phyloP scores from a whole-genome alignment of 106 monocot genomes.

The Acorus calamus region DNA sequence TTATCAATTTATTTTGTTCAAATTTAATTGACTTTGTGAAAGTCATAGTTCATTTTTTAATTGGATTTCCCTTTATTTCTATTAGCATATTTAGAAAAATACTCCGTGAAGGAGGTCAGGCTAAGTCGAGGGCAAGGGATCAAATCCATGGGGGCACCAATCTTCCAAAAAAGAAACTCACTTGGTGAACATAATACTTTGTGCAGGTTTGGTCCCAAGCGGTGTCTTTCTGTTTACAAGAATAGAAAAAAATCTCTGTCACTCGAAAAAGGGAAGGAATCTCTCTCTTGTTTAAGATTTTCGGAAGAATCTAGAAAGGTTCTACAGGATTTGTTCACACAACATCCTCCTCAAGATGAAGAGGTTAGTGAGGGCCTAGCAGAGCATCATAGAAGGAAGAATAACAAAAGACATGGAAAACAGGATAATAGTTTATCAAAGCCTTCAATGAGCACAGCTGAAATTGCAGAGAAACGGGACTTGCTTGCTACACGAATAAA shows the following conservation, averaged over 20 bases:
- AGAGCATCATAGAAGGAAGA: slow-evolving; percentile 11
- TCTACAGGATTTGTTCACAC: slow-evolving; percentile 52
- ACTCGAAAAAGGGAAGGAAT: slow-evolving; percentile 29
- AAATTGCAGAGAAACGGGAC: slow-evolving; percentile 53
- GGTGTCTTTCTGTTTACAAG: slow-evolving; percentile 67
- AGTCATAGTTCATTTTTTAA: too few species aligned
- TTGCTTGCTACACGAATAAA: slow-evolving; percentile 41
- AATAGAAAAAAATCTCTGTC: slow-evolving; percentile 29
- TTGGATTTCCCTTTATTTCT: too few species aligned
- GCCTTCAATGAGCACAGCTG: slow-evolving; percentile 47
- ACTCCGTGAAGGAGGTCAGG: too few species aligned
- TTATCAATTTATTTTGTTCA: too few species aligned
- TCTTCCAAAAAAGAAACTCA: background rate
- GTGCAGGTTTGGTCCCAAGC: slow-evolving; percentile 32
- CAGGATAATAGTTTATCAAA: slow-evolving; percentile 55
- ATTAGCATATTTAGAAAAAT: too few species aligned
- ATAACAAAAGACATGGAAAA: slow-evolving; percentile 18
- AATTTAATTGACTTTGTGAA: too few species aligned
- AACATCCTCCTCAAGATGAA: slow-evolving; percentile 62
- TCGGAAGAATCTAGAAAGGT: slow-evolving; percentile 45
- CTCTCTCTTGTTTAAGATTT: slow-evolving; percentile 33
- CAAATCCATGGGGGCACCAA: background rate
- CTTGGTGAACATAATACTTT: background rate
- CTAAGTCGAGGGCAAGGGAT: too few species aligned
- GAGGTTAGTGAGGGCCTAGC: slow-evolving; percentile 30